Percentiles rank a stretch among this genome's conserved stretches.
These are phyloP conservation scores for Solioccasus polychromus DNA, from an alignment of 768 basidiomycete genomes.

Conservation along the genomic window DNA sequence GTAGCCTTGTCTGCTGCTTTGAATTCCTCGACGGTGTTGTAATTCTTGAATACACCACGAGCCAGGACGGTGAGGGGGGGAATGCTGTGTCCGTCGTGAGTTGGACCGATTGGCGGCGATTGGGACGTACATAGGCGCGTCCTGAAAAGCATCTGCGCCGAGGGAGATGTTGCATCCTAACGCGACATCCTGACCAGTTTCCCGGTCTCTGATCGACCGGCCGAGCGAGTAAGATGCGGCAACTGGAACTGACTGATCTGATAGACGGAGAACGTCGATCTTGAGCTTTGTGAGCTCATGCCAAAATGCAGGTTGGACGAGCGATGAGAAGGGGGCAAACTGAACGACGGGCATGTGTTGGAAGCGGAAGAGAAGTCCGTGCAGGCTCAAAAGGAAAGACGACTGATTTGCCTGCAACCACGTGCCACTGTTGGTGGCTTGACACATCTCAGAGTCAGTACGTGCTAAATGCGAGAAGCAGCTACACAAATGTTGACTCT, in stretches of 20 bases:
- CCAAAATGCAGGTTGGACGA: conserved; percentile 92
- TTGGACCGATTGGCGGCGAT: conserved; percentile 5
- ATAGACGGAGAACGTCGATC: conserved; percentile 84
- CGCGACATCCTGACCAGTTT: conserved; percentile 69
- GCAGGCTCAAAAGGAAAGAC: too few relatives aligned
- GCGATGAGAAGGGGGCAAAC: conserved; percentile 84
- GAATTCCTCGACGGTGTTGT: conserved; percentile 97
- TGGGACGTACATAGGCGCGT: conserved; percentile 41
- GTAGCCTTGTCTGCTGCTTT: conserved; percentile 83
- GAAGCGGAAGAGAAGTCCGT: not conserved
- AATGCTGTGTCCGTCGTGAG: conserved; percentile 31
- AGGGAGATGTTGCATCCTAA: conserved; percentile 67
- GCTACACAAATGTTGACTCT: too few relatives aligned
- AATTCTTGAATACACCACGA: conserved; percentile 82
- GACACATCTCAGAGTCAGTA: too few relatives aligned
- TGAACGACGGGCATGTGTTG: conserved; percentile 62
- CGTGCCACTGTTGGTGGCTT: too few relatives aligned
- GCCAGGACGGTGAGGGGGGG: conserved; percentile 50
- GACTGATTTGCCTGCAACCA: too few relatives aligned
- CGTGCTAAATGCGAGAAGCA: too few relatives aligned
- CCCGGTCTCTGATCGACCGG: conserved; percentile 69
- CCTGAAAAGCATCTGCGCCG: conserved; percentile 62
- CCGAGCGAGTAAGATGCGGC: conserved; percentile 70
- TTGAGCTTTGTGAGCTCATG: conserved; percentile 85
- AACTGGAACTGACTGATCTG: conserved; percentile 65